Evolutionary conservation across 495 filamentous ascomycete genomes (phyloP), one percentile per base, ranked within the genome.

Genomic region (Rostrohypoxylon terebratum): DNA sequence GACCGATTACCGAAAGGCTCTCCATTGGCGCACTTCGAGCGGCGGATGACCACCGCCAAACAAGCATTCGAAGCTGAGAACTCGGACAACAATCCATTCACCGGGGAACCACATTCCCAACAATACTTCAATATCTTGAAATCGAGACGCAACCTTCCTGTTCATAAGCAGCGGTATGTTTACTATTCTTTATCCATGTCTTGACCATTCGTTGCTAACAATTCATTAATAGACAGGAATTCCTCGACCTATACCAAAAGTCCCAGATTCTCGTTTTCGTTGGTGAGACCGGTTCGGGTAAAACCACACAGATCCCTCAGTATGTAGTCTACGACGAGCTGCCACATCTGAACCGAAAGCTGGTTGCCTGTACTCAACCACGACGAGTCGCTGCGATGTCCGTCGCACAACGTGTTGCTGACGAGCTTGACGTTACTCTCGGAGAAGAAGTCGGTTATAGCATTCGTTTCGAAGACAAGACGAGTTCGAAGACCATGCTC

Each of bases 331-430:
- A 91, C 85, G 96, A 99, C 83, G 96, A 99, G 82, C 87, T 96
- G 21, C 96, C 96, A 5, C 92, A 98, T 69, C 85, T 88, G 36
- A 88, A 91, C 73, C 81, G 83, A 55, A 98, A 97, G 83, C 88
- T 97, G 81, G 90, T 99, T 40, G 96, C 96, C 62, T 99, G 96
- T 87, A 99, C 96, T 5, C 96, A 99, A 80, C 96, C 96, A 72
- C 92, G 96, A 77, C 91, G 96, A 86, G 96, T 99, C 47, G 96
- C 96, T 42, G 96, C 96, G 68, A 98, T 98, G 96, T 98, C 95
- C 36, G 96, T 99, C 16, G 96, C 96, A 25, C 93, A 98, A 79
- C 96, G 96, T 92, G 96, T 99, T 16, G 94, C 96, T 18, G 87
- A 95, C 75, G 96, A 99, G 81, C 90, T 98, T 90, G 96, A 98